These are phyloP conservation scores for Lathyrus oleraceus DNA, from an alignment of 306 rosid species.

Conservation along the genomic window DNA sequence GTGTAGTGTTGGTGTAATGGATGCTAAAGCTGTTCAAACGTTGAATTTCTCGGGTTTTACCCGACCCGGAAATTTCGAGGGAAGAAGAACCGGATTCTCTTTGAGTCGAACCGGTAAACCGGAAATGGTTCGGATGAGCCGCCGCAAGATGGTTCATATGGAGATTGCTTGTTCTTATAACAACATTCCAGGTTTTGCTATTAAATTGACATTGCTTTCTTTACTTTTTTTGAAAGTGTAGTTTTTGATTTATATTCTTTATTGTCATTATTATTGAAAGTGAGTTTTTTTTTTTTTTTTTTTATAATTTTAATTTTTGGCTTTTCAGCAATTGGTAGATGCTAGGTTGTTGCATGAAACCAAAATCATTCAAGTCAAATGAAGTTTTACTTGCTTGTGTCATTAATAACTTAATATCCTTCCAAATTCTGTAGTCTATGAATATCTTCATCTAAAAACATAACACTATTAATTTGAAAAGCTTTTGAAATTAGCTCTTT, in stretches of 20 bases:
- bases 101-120: constrained; percentile 43
- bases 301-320: not conserved
- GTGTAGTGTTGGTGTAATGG: constrained; percentile 41
- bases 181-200: constrained; percentile 61
- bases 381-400: not conserved
- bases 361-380: not conserved
- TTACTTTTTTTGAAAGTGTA: not conserved
- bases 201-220: too few relatives aligned
- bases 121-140: constrained; percentile 40
- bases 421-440: not conserved
- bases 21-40: constrained; percentile 48
- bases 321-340: constrained; percentile 6
- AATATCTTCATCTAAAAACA: constrained; percentile 8
- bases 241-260: constrained; percentile 1
- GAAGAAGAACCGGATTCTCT: constrained; percentile 40
- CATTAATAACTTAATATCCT: not conserved
- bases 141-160: constrained; percentile 40
- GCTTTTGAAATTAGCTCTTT: not conserved
- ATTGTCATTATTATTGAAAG: not conserved
- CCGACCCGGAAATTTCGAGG: constrained; percentile 42
- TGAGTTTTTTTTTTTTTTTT: not conserved
- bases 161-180: constrained; percentile 59
- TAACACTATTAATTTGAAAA: constrained; percentile 29
- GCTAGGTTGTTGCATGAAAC: not conserved
- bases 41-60: constrained; percentile 48